Base-by-base conservation (phyloP, 2,329 filamentous ascomycete species). In the Colletotrichum costaricense region DNA sequence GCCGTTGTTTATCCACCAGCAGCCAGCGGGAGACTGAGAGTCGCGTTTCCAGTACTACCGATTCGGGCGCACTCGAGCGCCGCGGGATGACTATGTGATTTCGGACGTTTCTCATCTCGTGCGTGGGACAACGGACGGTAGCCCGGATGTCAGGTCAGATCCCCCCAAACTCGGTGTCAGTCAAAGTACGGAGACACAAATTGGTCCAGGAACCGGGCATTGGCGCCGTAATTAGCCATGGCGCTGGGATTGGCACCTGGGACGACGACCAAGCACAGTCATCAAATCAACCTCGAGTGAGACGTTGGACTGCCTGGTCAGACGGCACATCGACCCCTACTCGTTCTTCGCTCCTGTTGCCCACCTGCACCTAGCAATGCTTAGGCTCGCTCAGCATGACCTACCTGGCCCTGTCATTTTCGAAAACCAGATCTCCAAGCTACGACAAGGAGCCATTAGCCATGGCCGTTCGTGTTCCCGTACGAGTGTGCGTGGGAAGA, bases 41-140 rank as follows among this genome's bases (percentile, higher is more conserved):
- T 26, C 12, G 16, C 38, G 30, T 46, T 69, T 33, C 38, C 65
- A 62, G 52, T 52, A 22, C 59, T n/a, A 14, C 57, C 56, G 52
- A 56, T 63, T 57, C 46, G 22, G 30, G 49, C 33, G 42, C 19
- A 59, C 60, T 69, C 65, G 55, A 33, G 66, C 67, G 55, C 55
- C 33, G 67, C 42, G 59, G 67, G 30, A 55, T 55, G 66, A 14
- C 33, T 5, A n/a, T 46, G 52, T 33, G 38, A 49, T 38, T 69
- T 73, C 59, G 59, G 70, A 70, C 55, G 70, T 70, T 70, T 65
- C 70, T 72, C 24, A n/a, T 38, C 54, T 68, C 6, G 16, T 54
- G 42, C 38, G 65, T 63, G 38, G 65, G 19, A 72, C 58, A 68
- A 67, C 69, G 57, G 69, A 72, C 64, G 69, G 64, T 46, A 28